These are phyloP conservation scores for Chlorella ohadii DNA, from an alignment of 139 green algal genomes.

Conservation along the genomic window DNA sequence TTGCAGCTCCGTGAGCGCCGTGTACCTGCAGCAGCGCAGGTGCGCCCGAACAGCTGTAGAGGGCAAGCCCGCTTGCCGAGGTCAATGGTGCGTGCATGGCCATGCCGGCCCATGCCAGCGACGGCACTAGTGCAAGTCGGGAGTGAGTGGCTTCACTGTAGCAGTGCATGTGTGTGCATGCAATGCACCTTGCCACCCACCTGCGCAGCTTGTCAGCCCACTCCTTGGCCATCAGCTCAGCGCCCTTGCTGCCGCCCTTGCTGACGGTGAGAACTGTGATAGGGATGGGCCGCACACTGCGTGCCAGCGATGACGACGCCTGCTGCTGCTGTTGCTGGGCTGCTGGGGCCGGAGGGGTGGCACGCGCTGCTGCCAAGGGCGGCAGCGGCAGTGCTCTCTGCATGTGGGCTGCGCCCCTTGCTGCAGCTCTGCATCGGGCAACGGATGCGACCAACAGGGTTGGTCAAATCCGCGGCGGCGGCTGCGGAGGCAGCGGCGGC, in stretches of 20 bases:
- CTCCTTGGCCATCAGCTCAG: slow-evolving; percentile 47
- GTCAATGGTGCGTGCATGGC: no score
- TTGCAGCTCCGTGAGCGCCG: slow-evolving; percentile 5
- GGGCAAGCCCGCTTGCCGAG: neutral
- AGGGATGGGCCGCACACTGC: slow-evolving; percentile 60
- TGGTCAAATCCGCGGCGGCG: no score
- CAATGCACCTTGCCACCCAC: neutral
- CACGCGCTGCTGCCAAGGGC: neutral
- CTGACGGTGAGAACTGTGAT: slow-evolving; percentile 61
- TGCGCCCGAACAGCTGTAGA: neutral
- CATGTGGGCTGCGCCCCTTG: neutral
- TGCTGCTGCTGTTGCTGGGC: neutral
- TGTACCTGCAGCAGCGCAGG: slow-evolving; percentile 28
- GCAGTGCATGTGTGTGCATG: neutral
- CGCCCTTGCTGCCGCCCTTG: slow-evolving; percentile 56
- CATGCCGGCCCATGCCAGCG: no score
- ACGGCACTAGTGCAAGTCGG: no score
- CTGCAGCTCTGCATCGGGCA: neutral
- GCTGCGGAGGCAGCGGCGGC: no score
- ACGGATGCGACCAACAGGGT: no score
- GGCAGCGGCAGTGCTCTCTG: neutral
- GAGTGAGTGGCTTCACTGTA: no score
- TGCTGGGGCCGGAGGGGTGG: neutral
- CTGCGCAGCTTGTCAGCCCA: slow-evolving; percentile 61
- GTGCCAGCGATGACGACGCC: slow-evolving; percentile 28